Evolutionary conservation across 257 asterid species (phyloP), one percentile per base, ranked within the genome.

Genomic region (Penstemon newberryi): DNA sequence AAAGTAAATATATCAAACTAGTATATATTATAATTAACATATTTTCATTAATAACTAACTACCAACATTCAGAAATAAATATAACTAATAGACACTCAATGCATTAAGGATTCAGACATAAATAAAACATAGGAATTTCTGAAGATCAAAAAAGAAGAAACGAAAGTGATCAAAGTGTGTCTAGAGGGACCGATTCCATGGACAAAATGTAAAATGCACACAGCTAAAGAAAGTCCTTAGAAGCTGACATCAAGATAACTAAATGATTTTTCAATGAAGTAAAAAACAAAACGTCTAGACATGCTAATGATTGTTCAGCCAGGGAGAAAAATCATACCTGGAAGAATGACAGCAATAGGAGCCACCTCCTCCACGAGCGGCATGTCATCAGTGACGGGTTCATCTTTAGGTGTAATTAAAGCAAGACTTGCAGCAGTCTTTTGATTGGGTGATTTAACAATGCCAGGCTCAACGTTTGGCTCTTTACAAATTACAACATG

Each of bases 331-430:
- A 37, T 60, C 70, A 61, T 78, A 90, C 98, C 98, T 78, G 89
- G 80, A 73, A 60, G 73, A 71, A 70, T 61, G 63, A 74, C 80
- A 58, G 81, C 80, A 65, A 69, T 5, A 67, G 88, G 89, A 76
- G 69, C 81, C 43, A 66, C 75, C 62, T 45, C 15, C 43, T 69
- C 75, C 62, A 50, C 15, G 65, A 33, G 70, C 60, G 85, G 82
- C 74, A 51, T 52, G 51, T 79, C 94, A 73, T 75, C 89, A 10
- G 91, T 82, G 73, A 82, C 25, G 10, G 87, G 82, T 73, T 84
- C 89, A 52, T 83, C 90, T 74, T 84, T 85, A 62, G 86, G 89
- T 69, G 67, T 72, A 73, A 80, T 77, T 39, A 84, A 56, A 37
- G 71, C 79, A 60, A 40, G 82, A 67, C 57, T 56, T 46, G 72